Evolutionary conservation across 2,329 filamentous ascomycete species (phyloP), one percentile per base, ranked within the genome.

Genomic region (Sclerotiophoma versabilis): DNA sequence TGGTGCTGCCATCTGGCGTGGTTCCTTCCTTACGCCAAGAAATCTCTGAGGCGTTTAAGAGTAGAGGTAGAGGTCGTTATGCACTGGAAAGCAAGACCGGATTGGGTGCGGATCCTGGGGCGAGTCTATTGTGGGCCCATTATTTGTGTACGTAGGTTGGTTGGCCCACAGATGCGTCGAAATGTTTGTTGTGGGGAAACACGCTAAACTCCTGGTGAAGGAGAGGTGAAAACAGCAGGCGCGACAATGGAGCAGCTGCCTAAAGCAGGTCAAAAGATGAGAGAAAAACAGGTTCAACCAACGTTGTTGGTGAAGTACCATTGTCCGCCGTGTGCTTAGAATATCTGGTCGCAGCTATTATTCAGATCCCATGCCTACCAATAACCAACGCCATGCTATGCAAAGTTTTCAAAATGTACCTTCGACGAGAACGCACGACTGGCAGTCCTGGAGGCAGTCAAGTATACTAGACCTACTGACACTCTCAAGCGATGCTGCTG

Each of bases 351-450:
- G 27, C 36, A 39, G 29, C 27, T 17, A 30, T 20, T 33, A 20
- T 19, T 17, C 15, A 41, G 19, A 32, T 5, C 20, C 29, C n/a
- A 25, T 5, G 14, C 11, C 43, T 33, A 29, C n/a, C 29, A 49
- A 49, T 34, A 7, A 41, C 30, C 49, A 32, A 60, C 54, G 48
- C 58, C 62, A 32, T 58, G 54, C 53, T 63, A 59, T 64, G 57
- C 56, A 57, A 58, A 15, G 9, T 7, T 26, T 14, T 15, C 8
- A 29, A 15, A 7, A 12, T 22, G 34, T 14, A 27, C 22, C 15
- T 6, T 27, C 17, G 25, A 45, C n/a, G 19, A 14, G 17, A n/a
- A 20, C 10, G 12, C 22, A 26, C 17, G 29, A 17, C 12, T 42
- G 5, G 36, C 10, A 19, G 10, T 7, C 20, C 10, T 2, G 19